Conservation (phyloP, 306 rosid genomes). For the Pterocarpus macrocarpus region DNA sequence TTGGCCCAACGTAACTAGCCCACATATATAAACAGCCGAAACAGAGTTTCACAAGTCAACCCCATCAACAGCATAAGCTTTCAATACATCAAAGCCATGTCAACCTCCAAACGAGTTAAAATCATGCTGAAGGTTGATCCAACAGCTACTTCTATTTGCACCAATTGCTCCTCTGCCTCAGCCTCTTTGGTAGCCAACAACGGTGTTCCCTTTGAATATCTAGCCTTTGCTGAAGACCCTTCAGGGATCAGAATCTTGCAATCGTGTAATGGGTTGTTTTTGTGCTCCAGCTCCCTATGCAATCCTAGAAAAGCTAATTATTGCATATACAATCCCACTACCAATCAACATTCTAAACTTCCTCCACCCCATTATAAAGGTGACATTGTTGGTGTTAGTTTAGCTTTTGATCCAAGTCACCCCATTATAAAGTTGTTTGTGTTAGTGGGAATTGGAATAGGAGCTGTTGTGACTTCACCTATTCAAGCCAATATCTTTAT, state of each 20-base stretch:
- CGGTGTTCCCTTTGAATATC: background rate
- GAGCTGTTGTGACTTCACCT: too few species aligned
- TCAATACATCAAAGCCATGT: background rate
- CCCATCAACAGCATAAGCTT: background rate
- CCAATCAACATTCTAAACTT: background rate
- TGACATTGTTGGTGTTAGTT: background rate
- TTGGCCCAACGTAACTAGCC: background rate
- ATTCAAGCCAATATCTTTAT: too few species aligned
- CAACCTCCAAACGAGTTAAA: background rate
- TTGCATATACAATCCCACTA: background rate
- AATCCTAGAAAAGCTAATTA: background rate
- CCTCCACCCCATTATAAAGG: background rate
- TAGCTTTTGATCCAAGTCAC: background rate
- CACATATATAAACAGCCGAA: too few species aligned
- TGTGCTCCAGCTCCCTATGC: background rate
- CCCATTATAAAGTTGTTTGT: background rate
- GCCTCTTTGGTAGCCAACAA: background rate
- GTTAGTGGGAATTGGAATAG: background rate
- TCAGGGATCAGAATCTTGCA: background rate
- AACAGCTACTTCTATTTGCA: background rate
- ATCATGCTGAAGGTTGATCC: background rate
- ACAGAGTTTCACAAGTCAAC: too few species aligned
- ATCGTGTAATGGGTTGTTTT: background rate
- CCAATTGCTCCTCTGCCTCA: background rate
- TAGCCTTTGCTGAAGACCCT: background rate